phyloP scores from a whole-genome alignment of 2,329 filamentous ascomycete species.

The Penicillium oxalicum region DNA sequence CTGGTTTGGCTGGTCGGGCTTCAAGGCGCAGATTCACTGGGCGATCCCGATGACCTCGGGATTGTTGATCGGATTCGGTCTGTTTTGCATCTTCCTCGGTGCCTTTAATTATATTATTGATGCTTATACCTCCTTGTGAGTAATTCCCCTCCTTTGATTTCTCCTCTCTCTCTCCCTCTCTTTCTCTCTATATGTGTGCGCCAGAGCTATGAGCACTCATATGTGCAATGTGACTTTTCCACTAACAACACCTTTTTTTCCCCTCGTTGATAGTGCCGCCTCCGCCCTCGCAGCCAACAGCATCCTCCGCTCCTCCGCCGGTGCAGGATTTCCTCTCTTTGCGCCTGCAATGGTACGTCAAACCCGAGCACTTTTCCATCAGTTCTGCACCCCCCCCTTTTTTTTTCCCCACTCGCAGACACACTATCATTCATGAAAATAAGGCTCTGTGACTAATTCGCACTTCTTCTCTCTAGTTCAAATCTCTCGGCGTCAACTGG shows the following conservation, averaged over 20 bases:
- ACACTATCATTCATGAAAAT: too few relatives aligned
- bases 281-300: constrained; percentile 46
- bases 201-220: too few relatives aligned
- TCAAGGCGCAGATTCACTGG: constrained; percentile 38
- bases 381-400: too few relatives aligned
- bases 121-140: constrained; percentile 49
- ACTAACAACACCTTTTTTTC: not conserved
- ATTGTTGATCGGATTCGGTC: constrained; percentile 51
- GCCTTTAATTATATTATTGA: constrained; percentile 56
- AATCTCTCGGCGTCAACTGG: constrained; percentile 32
- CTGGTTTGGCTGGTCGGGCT: constrained; percentile 72
- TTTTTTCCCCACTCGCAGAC: too few relatives aligned
- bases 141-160: not conserved
- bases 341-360: constrained; percentile 27
- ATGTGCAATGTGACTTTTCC: too few relatives aligned
- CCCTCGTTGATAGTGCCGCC: constrained; percentile 34
- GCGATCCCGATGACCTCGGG: constrained; percentile 39
- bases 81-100: constrained; percentile 52
- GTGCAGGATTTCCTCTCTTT: constrained; percentile 34
- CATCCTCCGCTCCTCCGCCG: constrained; percentile 39
- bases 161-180: too few relatives aligned
- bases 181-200: too few relatives aligned
- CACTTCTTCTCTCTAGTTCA: constrained; percentile 31
- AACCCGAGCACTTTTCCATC: too few relatives aligned
- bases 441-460: not conserved